These are phyloP conservation scores for Phytophthora hibernalis DNA, from an alignment of 352 stramenopile genomes.

Conservation along the genomic window DNA sequence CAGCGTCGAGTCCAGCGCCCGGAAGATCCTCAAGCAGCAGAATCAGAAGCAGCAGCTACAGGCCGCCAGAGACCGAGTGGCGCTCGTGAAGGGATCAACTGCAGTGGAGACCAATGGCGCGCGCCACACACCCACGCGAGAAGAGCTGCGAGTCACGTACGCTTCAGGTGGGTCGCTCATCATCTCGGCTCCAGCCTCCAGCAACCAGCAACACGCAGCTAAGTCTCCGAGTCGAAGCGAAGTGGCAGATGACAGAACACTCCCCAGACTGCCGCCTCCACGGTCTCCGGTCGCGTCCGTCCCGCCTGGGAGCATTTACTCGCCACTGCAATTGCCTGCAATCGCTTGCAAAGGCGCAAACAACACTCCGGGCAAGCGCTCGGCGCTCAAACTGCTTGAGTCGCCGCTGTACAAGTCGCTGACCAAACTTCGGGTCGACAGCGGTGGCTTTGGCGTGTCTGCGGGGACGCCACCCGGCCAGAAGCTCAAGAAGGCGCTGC, in stretches of 20 bases:
- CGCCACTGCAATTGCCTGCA: slow-evolving; percentile 35
- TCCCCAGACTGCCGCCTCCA: slow-evolving; percentile 32
- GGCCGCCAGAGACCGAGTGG: slow-evolving; percentile 51
- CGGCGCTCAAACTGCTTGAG: slow-evolving; percentile 65
- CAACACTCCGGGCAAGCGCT: slow-evolving; percentile 15
- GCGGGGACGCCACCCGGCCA: slow-evolving; percentile 29
- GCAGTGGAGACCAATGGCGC: slow-evolving; percentile 19
- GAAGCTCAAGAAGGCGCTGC: slow-evolving; percentile 62
- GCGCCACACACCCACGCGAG: slow-evolving; percentile 45
- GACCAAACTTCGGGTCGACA: slow-evolving; percentile 52
- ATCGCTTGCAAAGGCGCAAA: slow-evolving; percentile 45
- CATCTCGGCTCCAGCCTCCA: slow-evolving; percentile 40
- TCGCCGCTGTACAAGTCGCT: slow-evolving; percentile 83
- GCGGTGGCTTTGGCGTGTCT: slow-evolving; percentile 29
- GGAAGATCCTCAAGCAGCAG: slow-evolving; percentile 85
- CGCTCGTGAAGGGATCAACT: slow-evolving; percentile 40
- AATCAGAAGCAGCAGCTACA: slow-evolving; percentile 80
- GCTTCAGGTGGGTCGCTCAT: slow-evolving; percentile 58
- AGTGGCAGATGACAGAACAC: slow-evolving; percentile 10
- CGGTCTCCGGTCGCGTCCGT: slow-evolving; percentile 33
- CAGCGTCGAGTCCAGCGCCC: slow-evolving; percentile 75
- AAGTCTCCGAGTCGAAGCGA: slow-evolving; percentile 44
- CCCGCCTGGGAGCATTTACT: slow-evolving; percentile 32
- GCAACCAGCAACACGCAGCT: slow-evolving; percentile 16
- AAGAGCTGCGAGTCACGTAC: slow-evolving; percentile 71